Evolutionary conservation across 2,329 filamentous ascomycete species (phyloP).

Genomic region (Trichothecium roseum): DNA sequence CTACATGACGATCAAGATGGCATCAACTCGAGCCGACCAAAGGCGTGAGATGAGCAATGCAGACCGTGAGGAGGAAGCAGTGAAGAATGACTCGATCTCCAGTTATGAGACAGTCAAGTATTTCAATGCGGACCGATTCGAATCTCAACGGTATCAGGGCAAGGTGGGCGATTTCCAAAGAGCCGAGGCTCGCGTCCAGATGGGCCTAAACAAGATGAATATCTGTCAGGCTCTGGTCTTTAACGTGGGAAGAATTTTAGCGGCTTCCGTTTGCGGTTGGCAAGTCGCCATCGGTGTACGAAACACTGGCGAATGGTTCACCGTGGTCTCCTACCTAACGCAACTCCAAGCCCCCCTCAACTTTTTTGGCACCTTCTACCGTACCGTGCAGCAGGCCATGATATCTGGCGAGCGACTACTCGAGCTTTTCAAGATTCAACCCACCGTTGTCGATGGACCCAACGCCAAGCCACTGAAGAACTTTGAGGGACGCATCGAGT

Average conservation of each 20-base stretch:
- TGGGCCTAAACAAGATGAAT: slow-evolving; percentile 71
- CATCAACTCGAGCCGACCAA: slow-evolving; percentile 83
- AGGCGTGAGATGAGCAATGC: slow-evolving; percentile 91
- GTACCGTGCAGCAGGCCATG: slow-evolving; percentile 91
- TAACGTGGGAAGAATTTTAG: slow-evolving; percentile 63
- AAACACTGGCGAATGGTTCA: slow-evolving; percentile 61
- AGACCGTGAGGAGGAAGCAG: slow-evolving; percentile 87
- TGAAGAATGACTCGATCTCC: slow-evolving; percentile 97
- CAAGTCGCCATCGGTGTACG: slow-evolving; percentile 60
- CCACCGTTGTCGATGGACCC: slow-evolving; percentile 74
- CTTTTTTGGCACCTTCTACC: slow-evolving; percentile 90
- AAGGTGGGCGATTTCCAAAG: slow-evolving; percentile 63
- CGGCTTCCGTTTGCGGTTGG: slow-evolving; percentile 65
- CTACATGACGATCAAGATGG: slow-evolving; percentile 93
- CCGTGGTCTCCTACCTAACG: slow-evolving; percentile 65
- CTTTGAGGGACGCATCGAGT: slow-evolving; percentile 75
- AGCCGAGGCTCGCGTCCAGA: slow-evolving; percentile 66
- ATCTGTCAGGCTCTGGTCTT: slow-evolving; percentile 73
- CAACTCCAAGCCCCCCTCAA: slow-evolving; percentile 75
- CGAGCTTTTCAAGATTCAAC: slow-evolving; percentile 92
- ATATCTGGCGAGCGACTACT: slow-evolving; percentile 93
- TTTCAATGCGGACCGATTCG: slow-evolving; percentile 75
- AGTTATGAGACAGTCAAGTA: slow-evolving; percentile 97
- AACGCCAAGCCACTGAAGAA: slow-evolving; percentile 49
- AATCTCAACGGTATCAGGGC: slow-evolving; percentile 61